phyloP scores from a whole-genome alignment of 2,329 filamentous ascomycete species.

The Colletotrichum siamense region DNA sequence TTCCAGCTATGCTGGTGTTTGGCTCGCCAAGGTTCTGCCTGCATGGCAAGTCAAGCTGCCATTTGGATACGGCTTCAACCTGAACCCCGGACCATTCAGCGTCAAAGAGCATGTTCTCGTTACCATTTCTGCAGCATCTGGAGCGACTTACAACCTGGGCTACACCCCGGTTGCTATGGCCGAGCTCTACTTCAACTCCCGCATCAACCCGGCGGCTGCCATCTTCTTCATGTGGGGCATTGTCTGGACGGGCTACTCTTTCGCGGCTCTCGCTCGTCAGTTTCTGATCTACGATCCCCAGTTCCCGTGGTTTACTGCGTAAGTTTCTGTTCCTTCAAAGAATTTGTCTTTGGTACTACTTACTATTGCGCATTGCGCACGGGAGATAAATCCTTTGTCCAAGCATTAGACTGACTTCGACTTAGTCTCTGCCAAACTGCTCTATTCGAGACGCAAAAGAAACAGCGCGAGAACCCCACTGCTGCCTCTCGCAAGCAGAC shows the following conservation, averaged over 20 bases:
- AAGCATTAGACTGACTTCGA: background rate
- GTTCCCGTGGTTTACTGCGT: constrained; percentile 29
- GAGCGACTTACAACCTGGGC: constrained; percentile 52
- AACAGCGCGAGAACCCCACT: constrained; percentile 55
- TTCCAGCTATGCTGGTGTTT: constrained; percentile 58
- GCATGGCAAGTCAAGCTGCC: constrained; percentile 51
- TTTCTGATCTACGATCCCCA: constrained; percentile 64
- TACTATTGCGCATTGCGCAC: background rate
- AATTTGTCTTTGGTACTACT: background rate
- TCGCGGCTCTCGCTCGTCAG: constrained; percentile 62
- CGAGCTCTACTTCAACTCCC: constrained; percentile 61
- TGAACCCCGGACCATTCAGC: constrained; percentile 49
- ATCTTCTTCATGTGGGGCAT: constrained; percentile 66
- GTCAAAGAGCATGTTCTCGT: constrained; percentile 56
- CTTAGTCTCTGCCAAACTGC: constrained; percentile 55
- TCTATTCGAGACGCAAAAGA: constrained; percentile 62
- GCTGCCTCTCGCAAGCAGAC: constrained; percentile 57
- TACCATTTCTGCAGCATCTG: constrained; percentile 53
- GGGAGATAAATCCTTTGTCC: background rate
- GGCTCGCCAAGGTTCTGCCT: constrained; percentile 57
- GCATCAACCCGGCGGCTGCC: constrained; percentile 56
- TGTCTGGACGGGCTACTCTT: constrained; percentile 63
- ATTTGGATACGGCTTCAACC: constrained; percentile 54
- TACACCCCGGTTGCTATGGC: constrained; percentile 40
- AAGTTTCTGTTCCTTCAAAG: background rate